Evolutionary conservation across 164 flowering plant genomes (phyloP).

Genomic region (Macadamia tetraphylla): DNA sequence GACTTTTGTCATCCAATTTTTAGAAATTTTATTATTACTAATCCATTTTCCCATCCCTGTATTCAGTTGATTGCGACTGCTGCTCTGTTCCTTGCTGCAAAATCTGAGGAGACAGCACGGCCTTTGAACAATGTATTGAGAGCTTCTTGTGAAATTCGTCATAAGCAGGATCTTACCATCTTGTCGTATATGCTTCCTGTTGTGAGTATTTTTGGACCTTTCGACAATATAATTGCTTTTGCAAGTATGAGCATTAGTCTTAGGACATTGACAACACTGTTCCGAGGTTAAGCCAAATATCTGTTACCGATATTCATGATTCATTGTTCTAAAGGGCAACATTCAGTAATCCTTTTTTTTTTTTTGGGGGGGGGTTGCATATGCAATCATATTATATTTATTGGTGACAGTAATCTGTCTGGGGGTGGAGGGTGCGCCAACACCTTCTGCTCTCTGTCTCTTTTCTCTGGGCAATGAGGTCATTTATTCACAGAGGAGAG

Average conservation of each 20-base stretch:
- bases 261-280: background rate
- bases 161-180: constrained; percentile 57
- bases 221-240: background rate
- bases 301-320: too few species aligned
- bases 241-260: too few species aligned
- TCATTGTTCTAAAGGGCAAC: too few species aligned
- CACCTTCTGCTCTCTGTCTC: too few species aligned
- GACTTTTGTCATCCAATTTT: background rate
- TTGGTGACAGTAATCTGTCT: too few species aligned
- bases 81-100: constrained; percentile 84
- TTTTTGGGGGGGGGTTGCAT: too few species aligned
- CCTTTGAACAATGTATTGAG: constrained; percentile 70
- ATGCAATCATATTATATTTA: too few species aligned
- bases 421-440: too few species aligned
- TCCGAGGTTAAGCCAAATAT: too few species aligned
- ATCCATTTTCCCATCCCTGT: constrained; percentile 1
- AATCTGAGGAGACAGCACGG: constrained; percentile 87
- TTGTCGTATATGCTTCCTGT: constrained; percentile 60
- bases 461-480: too few species aligned
- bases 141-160: constrained; percentile 68
- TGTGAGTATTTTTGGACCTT: constrained; percentile 40
- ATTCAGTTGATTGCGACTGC: constrained; percentile 92
- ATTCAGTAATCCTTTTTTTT: too few species aligned
- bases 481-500: too few species aligned
- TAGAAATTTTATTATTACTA: constrained; percentile 4